phyloP scores from a whole-genome alignment of 345 rosid genomes.

The Gossypium turneri region DNA sequence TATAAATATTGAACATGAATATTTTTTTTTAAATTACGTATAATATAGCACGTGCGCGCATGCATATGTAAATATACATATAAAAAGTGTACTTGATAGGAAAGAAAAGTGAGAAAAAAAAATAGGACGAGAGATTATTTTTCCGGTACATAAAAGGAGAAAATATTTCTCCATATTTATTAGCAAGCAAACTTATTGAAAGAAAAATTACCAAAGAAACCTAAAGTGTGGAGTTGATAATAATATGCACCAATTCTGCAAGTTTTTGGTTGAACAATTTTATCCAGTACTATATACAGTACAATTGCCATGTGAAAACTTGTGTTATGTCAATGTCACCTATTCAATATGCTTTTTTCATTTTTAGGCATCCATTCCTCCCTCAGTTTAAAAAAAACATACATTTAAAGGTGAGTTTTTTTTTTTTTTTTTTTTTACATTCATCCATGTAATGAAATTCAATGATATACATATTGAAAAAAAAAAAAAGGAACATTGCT shows the following conservation, averaged over 20 bases:
- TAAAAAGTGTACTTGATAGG: accelerated
- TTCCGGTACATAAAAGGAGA: too few relatives aligned
- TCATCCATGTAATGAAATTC: neutral
- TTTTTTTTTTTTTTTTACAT: neutral
- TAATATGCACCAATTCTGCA: neutral
- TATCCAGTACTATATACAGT: neutral
- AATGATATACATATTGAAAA: conserved; percentile 2
- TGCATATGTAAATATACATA: too few relatives aligned
- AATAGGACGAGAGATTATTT: too few relatives aligned
- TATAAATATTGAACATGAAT: too few relatives aligned
- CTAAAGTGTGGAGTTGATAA: neutral
- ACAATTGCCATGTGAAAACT: conserved; percentile 29
- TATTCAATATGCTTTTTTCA: neutral
- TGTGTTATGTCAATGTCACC: conserved; percentile 29
- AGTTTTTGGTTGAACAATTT: neutral
- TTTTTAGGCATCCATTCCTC: neutral
- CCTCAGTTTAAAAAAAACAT: neutral
- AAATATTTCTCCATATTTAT: too few relatives aligned
- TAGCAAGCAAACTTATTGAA: too few relatives aligned
- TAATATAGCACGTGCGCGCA: too few relatives aligned
- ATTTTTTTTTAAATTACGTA: too few relatives aligned
- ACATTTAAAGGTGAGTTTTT: neutral
- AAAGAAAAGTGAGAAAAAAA: accelerated
- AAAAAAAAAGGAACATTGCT: conserved; percentile 7
- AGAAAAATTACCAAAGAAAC: too few relatives aligned